These are phyloP conservation scores for Ramaria sp. DNA, from an alignment of 768 basidiomycete species.

Conservation along the genomic window DNA sequence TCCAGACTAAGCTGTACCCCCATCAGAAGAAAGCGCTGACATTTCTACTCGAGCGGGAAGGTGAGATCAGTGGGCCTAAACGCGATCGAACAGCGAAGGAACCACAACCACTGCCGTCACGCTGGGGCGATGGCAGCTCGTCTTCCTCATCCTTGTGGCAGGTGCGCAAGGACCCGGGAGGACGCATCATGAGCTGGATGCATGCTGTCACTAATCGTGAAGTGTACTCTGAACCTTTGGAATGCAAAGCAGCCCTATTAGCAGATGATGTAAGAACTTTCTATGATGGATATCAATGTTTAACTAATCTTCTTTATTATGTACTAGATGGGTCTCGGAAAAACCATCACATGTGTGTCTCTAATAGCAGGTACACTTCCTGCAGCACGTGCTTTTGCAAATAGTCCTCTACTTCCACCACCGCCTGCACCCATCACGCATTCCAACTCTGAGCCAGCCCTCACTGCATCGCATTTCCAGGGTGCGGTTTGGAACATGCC, in stretches of 20 bases:
- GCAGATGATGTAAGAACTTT: conserved; percentile 81
- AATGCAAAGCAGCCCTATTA: conserved; percentile 81
- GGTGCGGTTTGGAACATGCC: conserved; percentile 87
- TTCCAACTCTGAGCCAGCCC: conserved; percentile 20
- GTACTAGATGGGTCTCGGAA: conserved; percentile 92
- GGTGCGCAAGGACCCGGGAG: conserved; percentile 20
- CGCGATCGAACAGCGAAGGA: conserved; percentile 27
- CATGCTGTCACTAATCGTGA: conserved; percentile 81
- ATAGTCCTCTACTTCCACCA: conserved; percentile 36
- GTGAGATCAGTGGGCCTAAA: conserved; percentile 41
- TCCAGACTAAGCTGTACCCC: conserved; percentile 84
- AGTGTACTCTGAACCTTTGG: conserved; percentile 48
- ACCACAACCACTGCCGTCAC: conserved; percentile 9
- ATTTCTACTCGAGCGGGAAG: conserved; percentile 83
- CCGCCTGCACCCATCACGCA: conserved; percentile 21
- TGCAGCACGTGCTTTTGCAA: conserved; percentile 57
- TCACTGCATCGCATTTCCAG: conserved; percentile 51
- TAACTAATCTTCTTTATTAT: conserved; percentile 11
- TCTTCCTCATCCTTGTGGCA: conserved; percentile 66
- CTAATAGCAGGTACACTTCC: conserved; percentile 79
- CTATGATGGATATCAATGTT: conserved; percentile 11
- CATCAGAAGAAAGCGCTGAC: conserved; percentile 98
- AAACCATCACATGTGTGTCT: conserved; percentile 92
- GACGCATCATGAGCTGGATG: conserved; percentile 41
- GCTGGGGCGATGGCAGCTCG: neutral